phyloP scores from a whole-genome alignment of 1,284 basidiomycete genomes.

The Schizophyllum commune region DNA sequence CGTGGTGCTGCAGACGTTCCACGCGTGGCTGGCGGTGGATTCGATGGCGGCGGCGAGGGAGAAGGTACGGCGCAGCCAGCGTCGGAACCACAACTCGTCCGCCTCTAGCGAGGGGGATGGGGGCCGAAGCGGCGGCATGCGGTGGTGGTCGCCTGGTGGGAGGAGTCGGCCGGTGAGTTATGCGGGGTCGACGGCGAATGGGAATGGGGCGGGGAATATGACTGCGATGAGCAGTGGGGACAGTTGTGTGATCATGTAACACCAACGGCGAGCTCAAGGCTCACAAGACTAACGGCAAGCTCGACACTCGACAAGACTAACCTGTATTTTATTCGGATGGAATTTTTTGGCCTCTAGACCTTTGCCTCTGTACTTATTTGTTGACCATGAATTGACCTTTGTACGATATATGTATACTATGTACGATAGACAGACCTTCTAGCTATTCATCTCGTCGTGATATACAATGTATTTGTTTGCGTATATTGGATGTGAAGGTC shows the following conservation, averaged over 20 bases:
- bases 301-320: not conserved
- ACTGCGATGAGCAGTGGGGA: slow-evolving; percentile 8
- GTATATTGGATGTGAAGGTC: not conserved
- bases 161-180: slow-evolving; percentile 13
- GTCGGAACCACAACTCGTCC: slow-evolving; percentile 34
- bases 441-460: not conserved
- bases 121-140: slow-evolving; percentile 18
- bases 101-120: slow-evolving; percentile 22
- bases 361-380: not conserved
- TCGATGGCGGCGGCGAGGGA: slow-evolving; percentile 56
- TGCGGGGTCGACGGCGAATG: slow-evolving; percentile 24
- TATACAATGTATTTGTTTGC: not conserved
- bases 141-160: slow-evolving; percentile 41
- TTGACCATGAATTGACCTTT: not conserved
- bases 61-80: slow-evolving; percentile 41
- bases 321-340: not conserved
- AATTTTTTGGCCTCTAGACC: too few relatives aligned
- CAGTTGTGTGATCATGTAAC: slow-evolving; percentile 16
- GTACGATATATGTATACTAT: not conserved
- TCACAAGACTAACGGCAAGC: not conserved
- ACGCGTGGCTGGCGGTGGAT: slow-evolving; percentile 81
- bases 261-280: not conserved
- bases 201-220: slow-evolving; percentile 7
- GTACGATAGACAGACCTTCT: not conserved
- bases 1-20: slow-evolving; percentile 81